These are phyloP conservation scores for Acanthamoeba quina DNA, from an alignment of 208 protist species.

Conservation along the genomic window DNA sequence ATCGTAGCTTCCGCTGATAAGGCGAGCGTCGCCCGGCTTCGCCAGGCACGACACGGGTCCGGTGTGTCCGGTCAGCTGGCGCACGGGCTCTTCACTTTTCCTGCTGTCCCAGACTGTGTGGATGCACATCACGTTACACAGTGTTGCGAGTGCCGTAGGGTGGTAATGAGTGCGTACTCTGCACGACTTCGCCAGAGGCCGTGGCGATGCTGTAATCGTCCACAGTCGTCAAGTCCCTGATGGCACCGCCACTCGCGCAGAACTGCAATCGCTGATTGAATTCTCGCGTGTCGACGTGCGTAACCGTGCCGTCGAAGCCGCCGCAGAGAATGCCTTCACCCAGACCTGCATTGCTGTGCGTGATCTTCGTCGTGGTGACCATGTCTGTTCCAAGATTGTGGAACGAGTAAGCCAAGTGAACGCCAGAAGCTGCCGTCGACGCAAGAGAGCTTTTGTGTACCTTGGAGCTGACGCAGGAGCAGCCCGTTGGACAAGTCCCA, in stretches of 20 bases:
- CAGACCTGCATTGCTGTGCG: background rate
- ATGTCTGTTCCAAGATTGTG: no score
- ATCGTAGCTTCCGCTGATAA: background rate
- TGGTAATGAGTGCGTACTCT: background rate
- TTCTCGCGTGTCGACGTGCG: background rate
- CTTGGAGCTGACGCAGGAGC: background rate
- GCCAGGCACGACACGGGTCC: background rate
- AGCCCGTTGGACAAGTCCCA: slow-evolving; percentile 40
- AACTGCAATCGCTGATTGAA: background rate
- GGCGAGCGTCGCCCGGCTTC: background rate
- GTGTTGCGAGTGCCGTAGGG: no score
- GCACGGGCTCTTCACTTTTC: no score
- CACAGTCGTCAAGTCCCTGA: background rate
- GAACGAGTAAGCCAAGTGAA: background rate
- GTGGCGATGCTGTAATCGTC: background rate
- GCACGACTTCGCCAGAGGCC: background rate
- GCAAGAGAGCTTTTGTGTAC: background rate
- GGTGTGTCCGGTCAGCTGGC: background rate
- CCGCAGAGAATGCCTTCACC: background rate
- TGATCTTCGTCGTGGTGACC: background rate
- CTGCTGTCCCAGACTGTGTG: background rate
- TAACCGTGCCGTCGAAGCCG: background rate
- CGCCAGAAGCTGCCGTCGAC: background rate
- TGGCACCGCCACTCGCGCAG: background rate
- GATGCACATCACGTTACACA: background rate